Percentiles rank a stretch among this genome's conserved stretches.
Conservation (phyloP, 2,329 filamentous ascomycete species). For the Periconia digitata region DNA sequence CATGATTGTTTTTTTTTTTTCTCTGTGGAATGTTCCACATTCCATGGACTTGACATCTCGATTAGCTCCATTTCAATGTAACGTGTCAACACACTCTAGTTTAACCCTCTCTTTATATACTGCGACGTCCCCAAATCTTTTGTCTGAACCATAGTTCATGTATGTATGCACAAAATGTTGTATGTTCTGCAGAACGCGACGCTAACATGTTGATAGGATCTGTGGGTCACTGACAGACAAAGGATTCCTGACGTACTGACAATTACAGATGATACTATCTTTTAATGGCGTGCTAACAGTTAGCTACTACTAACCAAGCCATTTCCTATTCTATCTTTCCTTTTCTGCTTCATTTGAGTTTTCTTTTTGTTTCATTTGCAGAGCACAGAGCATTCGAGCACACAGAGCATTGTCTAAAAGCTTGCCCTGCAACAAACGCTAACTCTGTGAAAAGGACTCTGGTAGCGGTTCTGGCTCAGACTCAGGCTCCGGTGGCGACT, state of each 20-base stretch:
- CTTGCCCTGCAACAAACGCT: background rate
- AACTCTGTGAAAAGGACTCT: background rate
- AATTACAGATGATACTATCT: background rate
- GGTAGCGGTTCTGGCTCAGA: background rate
- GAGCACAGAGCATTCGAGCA: constrained; percentile 1
- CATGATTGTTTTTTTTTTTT: no score
- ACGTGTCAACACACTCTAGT: no score
- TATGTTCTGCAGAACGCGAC: no score
- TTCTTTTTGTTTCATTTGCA: background rate
- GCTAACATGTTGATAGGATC: background rate
- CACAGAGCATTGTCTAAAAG: background rate
- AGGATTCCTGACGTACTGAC: background rate
- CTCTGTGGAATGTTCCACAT: no score
- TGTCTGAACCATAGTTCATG: no score
- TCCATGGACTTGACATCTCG: no score
- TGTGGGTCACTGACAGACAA: background rate
- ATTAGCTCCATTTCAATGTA: no score
- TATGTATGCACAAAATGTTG: no score
- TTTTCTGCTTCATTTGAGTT: background rate
- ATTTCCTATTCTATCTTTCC: background rate
- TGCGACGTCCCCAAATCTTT: no score
- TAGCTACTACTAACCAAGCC: background rate
- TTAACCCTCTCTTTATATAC: no score
- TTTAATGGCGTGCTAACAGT: background rate
- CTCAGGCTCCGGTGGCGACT: background rate